These are phyloP conservation scores for Colletotrichum cordylinicola DNA, from an alignment of 2,329 filamentous ascomycete species.

Conservation along the genomic window DNA sequence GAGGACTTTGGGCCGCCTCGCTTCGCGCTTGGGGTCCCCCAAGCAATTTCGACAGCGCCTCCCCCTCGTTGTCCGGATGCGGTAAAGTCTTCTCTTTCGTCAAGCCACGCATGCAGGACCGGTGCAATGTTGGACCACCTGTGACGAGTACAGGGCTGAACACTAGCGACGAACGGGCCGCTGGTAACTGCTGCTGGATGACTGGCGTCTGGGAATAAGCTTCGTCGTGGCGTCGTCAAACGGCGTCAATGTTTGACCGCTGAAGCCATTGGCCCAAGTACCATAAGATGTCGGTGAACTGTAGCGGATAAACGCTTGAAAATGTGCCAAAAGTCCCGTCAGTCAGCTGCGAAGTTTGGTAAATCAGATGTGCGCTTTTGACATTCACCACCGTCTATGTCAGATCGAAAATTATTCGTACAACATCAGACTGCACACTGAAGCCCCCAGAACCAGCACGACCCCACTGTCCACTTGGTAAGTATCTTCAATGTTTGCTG, in stretches of 20 bases:
- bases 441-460: too few species aligned
- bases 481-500: too few species aligned
- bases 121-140: not conserved
- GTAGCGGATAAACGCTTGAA: not conserved
- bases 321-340: fast-evolving
- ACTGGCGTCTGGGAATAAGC: not conserved
- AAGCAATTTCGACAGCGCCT: not conserved
- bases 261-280: not conserved
- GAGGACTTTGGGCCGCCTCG: not conserved
- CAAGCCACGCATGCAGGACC: not conserved
- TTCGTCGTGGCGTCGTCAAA: not conserved
- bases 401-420: too few species aligned
- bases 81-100: not conserved
- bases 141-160: not conserved
- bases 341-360: not conserved
- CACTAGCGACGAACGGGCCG: not conserved
- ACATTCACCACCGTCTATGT: too few species aligned
- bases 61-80: not conserved
- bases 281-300: not conserved
- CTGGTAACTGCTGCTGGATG: not conserved
- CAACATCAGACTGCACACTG: too few species aligned
- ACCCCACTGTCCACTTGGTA: too few species aligned
- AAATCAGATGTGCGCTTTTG: not conserved
- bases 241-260: not conserved
- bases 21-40: not conserved